These are phyloP conservation scores for Artemisia tridentata DNA, from an alignment of 129 eudicot genomes.

Conservation along the genomic window DNA sequence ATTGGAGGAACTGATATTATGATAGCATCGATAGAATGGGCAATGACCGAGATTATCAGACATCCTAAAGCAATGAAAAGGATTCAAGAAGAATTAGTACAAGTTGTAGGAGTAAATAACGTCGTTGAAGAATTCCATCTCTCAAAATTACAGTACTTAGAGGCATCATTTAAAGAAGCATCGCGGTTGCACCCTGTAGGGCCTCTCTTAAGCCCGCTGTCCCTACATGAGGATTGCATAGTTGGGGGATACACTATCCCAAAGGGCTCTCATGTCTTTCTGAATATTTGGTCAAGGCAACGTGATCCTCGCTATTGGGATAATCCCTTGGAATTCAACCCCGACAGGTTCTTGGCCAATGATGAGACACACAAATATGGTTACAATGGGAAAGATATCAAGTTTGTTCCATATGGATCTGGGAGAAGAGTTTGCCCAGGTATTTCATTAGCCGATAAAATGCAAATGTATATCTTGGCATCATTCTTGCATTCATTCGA, in stretches of 20 bases:
- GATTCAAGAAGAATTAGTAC: background rate
- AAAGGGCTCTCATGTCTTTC: background rate
- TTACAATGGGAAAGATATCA: background rate
- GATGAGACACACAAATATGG: background rate
- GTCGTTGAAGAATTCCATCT: background rate
- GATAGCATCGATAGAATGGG: background rate
- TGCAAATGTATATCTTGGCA: background rate
- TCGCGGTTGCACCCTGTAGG: background rate
- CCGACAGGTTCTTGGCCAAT: background rate
- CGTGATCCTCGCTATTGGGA: slow-evolving; percentile 1
- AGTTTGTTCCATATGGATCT: background rate
- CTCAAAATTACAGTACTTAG: background rate
- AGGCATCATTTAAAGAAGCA: background rate
- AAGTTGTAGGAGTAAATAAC: background rate
- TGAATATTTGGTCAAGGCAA: background rate
- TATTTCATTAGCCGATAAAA: background rate
- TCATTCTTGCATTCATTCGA: background rate
- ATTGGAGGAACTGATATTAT: background rate
- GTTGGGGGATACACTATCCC: background rate
- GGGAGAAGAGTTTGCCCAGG: background rate
- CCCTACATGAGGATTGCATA: background rate
- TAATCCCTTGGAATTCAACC: background rate
- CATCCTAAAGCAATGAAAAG: background rate
- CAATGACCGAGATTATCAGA: background rate
- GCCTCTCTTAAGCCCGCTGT: background rate